Conservation (phyloP, 345 rosid genomes). For the Rhizophora apiculata region DNA sequence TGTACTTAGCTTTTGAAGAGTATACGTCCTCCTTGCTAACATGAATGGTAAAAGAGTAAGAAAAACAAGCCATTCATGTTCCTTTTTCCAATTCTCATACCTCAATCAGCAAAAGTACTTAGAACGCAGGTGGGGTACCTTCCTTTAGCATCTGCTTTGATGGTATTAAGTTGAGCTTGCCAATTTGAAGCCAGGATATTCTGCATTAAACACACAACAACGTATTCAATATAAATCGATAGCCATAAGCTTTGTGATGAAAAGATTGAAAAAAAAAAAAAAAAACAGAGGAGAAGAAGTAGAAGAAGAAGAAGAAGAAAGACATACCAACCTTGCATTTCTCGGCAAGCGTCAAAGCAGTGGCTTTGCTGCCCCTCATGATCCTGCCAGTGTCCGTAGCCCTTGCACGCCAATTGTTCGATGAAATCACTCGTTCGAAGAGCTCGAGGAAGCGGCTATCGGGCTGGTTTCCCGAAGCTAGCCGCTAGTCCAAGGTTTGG, state of each 20-base stretch:
- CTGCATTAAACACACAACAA: slow-evolving; percentile 31
- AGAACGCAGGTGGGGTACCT: slow-evolving; percentile 40
- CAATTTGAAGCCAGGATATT: slow-evolving; percentile 75
- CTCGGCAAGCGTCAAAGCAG: slow-evolving; percentile 49
- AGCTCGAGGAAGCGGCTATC: not conserved
- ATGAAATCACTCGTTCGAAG: slow-evolving; percentile 33
- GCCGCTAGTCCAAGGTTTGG: too few species aligned
- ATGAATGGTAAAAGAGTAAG: not conserved
- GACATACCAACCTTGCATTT: slow-evolving; percentile 63
- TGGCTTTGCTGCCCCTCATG: slow-evolving; percentile 53
- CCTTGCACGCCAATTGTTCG: slow-evolving; percentile 47
- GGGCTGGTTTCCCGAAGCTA: too few species aligned
- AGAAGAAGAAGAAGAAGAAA: not conserved
- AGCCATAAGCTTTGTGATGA: not conserved
- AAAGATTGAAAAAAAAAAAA: too few species aligned
- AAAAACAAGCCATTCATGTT: not conserved
- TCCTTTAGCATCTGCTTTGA: slow-evolving; percentile 80
- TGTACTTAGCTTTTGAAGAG: slow-evolving; percentile 79
- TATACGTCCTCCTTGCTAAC: slow-evolving; percentile 56
- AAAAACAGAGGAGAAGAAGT: not conserved
- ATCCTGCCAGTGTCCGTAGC: too few species aligned
- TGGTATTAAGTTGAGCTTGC: slow-evolving; percentile 68
- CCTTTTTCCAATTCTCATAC: not conserved
- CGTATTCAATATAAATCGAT: too few species aligned
- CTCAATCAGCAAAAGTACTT: not conserved